phyloP scores from a whole-genome alignment of 2,329 filamentous ascomycete species.

The Penicillium thymicola region DNA sequence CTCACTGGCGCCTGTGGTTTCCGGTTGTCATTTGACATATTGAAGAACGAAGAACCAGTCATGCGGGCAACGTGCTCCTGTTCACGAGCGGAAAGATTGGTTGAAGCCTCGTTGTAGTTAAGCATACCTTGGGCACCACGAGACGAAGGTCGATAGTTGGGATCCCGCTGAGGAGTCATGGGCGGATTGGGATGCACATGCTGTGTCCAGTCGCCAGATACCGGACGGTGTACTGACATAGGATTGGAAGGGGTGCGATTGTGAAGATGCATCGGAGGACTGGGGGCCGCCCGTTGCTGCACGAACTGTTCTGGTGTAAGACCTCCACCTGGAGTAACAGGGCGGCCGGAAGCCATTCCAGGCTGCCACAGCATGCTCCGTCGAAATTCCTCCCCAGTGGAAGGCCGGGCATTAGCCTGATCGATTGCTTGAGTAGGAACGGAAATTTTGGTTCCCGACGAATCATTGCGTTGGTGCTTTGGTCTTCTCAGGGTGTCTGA shows the following conservation, averaged over 20 bases:
- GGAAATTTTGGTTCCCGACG: constrained; percentile 28
- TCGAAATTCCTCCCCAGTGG: constrained; percentile 52
- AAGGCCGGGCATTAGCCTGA: constrained; percentile 38
- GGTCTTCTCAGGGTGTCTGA: constrained; percentile 50
- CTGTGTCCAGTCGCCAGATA: constrained; percentile 41
- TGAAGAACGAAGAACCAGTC: constrained; percentile 73
- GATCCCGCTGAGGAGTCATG: constrained; percentile 26
- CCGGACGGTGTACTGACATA: constrained; percentile 35
- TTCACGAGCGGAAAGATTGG: constrained; percentile 75
- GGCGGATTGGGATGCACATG: constrained; percentile 35
- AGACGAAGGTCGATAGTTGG: constrained; percentile 45
- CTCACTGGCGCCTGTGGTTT: constrained; percentile 49
- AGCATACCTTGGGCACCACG: constrained; percentile 56
- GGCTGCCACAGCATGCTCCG: constrained; percentile 79
- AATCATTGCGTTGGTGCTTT: constrained; percentile 31
- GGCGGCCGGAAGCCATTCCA: constrained; percentile 51
- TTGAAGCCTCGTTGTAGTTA: constrained; percentile 50
- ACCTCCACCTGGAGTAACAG: constrained; percentile 49
- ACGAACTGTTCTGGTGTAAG: constrained; percentile 82
- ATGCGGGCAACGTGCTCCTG: constrained; percentile 83
- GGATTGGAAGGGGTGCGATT: constrained; percentile 56
- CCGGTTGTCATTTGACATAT: constrained; percentile 56
- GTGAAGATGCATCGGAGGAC: constrained; percentile 58
- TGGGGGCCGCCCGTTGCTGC: constrained; percentile 65
- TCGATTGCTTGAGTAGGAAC: constrained; percentile 27